Base-by-base conservation (phyloP, 805 yeast species). In the Wickerhamiella sergipiensis region DNA sequence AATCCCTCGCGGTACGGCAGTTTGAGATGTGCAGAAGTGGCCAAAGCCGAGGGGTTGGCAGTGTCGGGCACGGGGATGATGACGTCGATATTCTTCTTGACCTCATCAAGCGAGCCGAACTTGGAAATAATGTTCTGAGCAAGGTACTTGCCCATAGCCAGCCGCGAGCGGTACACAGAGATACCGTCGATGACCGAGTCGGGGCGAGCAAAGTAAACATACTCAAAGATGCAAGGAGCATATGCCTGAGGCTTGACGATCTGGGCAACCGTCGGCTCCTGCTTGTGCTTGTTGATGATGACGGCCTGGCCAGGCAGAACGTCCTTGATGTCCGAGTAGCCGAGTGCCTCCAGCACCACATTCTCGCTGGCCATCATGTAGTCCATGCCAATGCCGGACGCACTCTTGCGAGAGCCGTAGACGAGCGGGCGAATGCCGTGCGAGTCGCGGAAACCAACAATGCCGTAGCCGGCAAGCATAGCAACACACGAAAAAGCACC, bases 11-110 rank as follows among this genome's bases (percentile, higher is more conserved):
- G 79, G 70, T 87, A 92, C 18, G 95, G 94, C 18, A 87, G 64
- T 46, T 79, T 77, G 55, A 92, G 73, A 46, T 80, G 73, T 38
- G 84, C 89, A 1, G 97, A 90, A 68, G 95, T 83, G 64, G 92
- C 92, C 54, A 89, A 69, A 0, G 97, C 97, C 21, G 95, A 82
- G 43, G 94, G 89, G 68, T 97, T 79, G n/a, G 97, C 82, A 7
- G 98, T 92, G 66, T 92, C 98, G 10, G 98, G 98, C 13, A 92
- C 98, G 1, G 98, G 97, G 52, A 92, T 86, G 39, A 92, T 95
- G 46, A 90, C 98, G 61, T 92, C 98, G 51, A 92, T 82, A 53
- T 78, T 78, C 49, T 74, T 68, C 43, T 71, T 67, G 46, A 74
- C 73, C 19, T 72, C 69, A 39, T 75, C 79, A 4, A 59, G 49